Evolutionary conservation across 2,329 filamentous ascomycete genomes (phyloP), one percentile per base, ranked within the genome.

Genomic region (Hymenotorrendiella dingleyae): DNA sequence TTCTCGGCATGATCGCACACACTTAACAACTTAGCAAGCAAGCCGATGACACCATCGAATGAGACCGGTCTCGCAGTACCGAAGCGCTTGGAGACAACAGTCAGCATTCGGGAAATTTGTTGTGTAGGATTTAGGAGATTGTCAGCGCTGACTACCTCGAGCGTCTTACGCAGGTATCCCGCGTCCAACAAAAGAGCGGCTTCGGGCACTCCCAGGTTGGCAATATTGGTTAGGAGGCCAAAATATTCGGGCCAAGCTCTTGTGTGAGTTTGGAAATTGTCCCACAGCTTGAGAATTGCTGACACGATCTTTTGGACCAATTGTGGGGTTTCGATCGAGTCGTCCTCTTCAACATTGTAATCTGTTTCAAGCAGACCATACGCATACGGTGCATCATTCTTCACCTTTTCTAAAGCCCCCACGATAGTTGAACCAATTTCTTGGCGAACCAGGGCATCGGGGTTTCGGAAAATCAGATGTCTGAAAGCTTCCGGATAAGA

Each of bases 221-320:
- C 78, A 57, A 90, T 82, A n/a, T 67, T 67, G n/a, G 74, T 58
- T 48, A 90, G 68, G n/a, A 84, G 72, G 10, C 75, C 74, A 58
- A 91, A 91, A 45, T 83, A 82, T 55, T 91, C 85, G 30, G 81
- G 76, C 86, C 86, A 93, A 3, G 84, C 75, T 43, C 80, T 76
- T 21, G 78, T 66, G 34, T 73, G 68, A 3, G 67, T 62, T 46
- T 86, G 78, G 43, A 88, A 78, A n/a, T 64, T 67, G 3, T 72
- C 65, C 76, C 79, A 87, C 3, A 86, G 61, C 17, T 69, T 61
- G 22, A 69, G 65, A 37, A 88, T 68, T 17, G 78, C 64, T 14
- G 56, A 53, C 29, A 80, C 40, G 21, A 59, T 34, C 6, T 49
- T 54, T 11, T 56, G 39, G 10, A 55, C 45, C 4, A 56, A 34